Conservation (phyloP, 2,329 filamentous ascomycete genomes). For the Colletotrichum incanum region DNA sequence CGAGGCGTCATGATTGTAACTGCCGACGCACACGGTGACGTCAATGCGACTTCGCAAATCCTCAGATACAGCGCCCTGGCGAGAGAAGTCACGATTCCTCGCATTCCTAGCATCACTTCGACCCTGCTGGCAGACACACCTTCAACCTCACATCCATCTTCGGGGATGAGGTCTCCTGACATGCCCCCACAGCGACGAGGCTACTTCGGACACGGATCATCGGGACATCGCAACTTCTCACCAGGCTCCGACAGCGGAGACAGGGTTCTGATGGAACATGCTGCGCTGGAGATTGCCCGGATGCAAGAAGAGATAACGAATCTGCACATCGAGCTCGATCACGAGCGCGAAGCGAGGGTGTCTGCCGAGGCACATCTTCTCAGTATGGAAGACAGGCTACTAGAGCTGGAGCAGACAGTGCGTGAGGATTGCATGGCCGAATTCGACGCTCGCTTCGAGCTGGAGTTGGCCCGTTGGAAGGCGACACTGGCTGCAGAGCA, state of each 20-base stretch:
- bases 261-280: conserved; percentile 84
- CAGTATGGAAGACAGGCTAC: conserved; percentile 76
- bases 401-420: conserved; percentile 84
- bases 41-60: conserved; percentile 97
- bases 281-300: conserved; percentile 85
- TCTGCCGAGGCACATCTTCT: conserved; percentile 82
- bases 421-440: conserved; percentile 91
- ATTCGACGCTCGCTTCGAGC: conserved; percentile 83
- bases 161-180: conserved; percentile 43
- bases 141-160: conserved; percentile 45
- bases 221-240: conserved; percentile 57
- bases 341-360: conserved; percentile 79
- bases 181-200: conserved; percentile 29
- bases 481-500: conserved; percentile 82
- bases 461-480: conserved; percentile 88
- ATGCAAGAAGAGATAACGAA: conserved; percentile 84
- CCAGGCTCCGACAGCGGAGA: conserved; percentile 63
- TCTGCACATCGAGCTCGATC: conserved; percentile 77
- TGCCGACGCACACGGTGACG: conserved; percentile 92
- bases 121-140: conserved; percentile 70
- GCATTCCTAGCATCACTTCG: conserved; percentile 85
- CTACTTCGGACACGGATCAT: conserved; percentile 39
- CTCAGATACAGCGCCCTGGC: conserved; percentile 94
- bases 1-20: conserved; percentile 97
- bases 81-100: conserved; percentile 91